A percentile compares a stretch with the other conserved stretches of the same genome.
Conservation (phyloP, 805 yeast species). For the Jamesozyma gamospora region DNA sequence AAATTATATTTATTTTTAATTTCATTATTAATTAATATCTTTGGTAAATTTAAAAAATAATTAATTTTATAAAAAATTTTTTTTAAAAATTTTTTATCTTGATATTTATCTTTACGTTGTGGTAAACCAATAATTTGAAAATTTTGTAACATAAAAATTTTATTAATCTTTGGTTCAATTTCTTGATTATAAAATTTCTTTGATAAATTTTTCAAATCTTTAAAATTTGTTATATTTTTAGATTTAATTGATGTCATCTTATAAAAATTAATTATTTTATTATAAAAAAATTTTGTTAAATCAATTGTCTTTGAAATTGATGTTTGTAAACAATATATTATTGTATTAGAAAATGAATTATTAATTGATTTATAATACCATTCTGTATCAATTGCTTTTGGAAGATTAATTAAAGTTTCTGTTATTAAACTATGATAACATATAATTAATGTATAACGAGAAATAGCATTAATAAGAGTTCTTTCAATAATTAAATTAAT, state of each 20-base stretch:
- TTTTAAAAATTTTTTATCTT: background rate
- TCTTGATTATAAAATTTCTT: slow-evolving; percentile 1
- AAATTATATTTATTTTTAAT: slow-evolving; percentile 6
- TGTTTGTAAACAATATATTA: slow-evolving; percentile 18
- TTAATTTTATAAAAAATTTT: background rate
- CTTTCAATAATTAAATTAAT: slow-evolving; percentile 1
- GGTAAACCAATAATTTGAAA: slow-evolving; percentile 7
- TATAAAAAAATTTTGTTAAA: slow-evolving; percentile 3
- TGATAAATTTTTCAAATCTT: background rate
- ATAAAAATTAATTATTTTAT: slow-evolving; percentile 2
- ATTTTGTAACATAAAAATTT: slow-evolving; percentile 3
- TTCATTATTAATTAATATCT: slow-evolving; percentile 14
- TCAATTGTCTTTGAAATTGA: slow-evolving; percentile 1
- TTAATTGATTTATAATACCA: slow-evolving; percentile 12
- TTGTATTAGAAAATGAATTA: slow-evolving; percentile 11
- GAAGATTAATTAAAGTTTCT: slow-evolving; percentile 11
- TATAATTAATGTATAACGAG: slow-evolving; percentile 12
- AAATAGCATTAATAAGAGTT: background rate
- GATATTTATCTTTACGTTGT: background rate
- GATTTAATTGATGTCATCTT: background rate
- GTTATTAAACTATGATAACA: slow-evolving; percentile 17
- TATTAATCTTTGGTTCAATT: slow-evolving; percentile 4
- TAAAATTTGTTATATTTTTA: background rate
- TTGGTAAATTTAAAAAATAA: slow-evolving; percentile 9
- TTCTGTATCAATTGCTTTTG: slow-evolving; percentile 14